Base-by-base conservation (phyloP, 2,329 filamentous ascomycete species). In the Phialophora tarda region DNA sequence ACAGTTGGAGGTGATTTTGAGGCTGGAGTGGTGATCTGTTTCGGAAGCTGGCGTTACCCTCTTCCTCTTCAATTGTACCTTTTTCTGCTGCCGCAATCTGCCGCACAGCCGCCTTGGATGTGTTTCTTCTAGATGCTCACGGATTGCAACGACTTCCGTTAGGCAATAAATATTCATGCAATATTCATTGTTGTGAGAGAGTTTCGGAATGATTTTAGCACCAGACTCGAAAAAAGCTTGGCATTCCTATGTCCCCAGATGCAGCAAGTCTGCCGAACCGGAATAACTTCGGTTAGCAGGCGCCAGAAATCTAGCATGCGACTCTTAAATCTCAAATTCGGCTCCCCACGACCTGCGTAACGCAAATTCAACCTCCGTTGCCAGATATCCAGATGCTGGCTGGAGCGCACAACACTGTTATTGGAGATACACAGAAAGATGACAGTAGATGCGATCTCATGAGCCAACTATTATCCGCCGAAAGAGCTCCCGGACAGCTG, bases 171-270 rank as follows among this genome's bases (percentile, higher is more conserved):
- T 23, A 10, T 24, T 10, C n/a, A 50, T 14, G 47, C n/a, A 50
- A 23, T 21, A 14, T 23, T 50, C 23, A 51, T 51, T 59, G 62
- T 63, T 10, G 54, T 8, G 44, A 63, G 54, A 63, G 54, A 63
- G 62, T 63, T 63, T 63, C 62, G 62, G 62, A 57, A 21, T 34
- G 24, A 12, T 26, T 28, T 59, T 53, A 63, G 54, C 41, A 38
- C 41, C 32, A n/a, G 38, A 26, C 48, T 5, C 12, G 21, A 2
- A 24, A 21, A 23, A 44, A 58, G 55, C 55, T 58, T 58, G 55
- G 55, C 28, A 32, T 28, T 5, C 8, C 6, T 21, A 12, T 3
- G 8, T 14, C 38, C 6, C 30, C 59, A 21, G 28, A 61, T 34
- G 8, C 41, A 41, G 57, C 57, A 30, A 34, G 10, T 17, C 10